These are phyloP conservation scores for Rubia peregrina DNA, from an alignment of 305 asterid species.

Conservation along the genomic window DNA sequence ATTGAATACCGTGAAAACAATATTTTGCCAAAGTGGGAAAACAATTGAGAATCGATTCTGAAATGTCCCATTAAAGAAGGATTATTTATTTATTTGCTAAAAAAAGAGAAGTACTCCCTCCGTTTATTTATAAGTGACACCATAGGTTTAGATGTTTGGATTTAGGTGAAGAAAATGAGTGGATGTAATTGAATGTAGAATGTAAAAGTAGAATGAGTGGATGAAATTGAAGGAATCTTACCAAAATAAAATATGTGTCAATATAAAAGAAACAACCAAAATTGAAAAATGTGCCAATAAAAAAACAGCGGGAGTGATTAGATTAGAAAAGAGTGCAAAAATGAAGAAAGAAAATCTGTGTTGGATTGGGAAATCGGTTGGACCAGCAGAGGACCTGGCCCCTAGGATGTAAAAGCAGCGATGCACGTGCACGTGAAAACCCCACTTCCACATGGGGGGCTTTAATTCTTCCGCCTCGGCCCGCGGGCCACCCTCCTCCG, in stretches of 20 bases:
- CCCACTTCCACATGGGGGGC: slow-evolving; percentile 52
- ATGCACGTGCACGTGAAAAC: slow-evolving; percentile 78
- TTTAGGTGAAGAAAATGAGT: too few species aligned
- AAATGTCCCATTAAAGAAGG: background rate
- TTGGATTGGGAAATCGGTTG: slow-evolving; percentile 22
- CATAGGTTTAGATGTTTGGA: too few species aligned
- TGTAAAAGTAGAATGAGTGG: too few species aligned
- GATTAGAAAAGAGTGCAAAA: background rate
- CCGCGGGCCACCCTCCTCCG: slow-evolving; percentile 9
- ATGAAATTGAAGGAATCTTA: too few species aligned
- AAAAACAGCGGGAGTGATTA: background rate
- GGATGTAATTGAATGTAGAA: too few species aligned
- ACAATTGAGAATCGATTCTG: background rate
- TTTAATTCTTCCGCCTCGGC: slow-evolving; percentile 30
- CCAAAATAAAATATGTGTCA: too few species aligned
- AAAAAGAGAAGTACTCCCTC: too few species aligned
- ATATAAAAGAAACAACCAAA: too few species aligned
- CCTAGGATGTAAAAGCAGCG: slow-evolving; percentile 26
- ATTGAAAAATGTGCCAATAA: too few species aligned
- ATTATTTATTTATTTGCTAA: background rate
- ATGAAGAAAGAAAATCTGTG: slow-evolving; percentile 14
- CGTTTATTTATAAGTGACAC: too few species aligned
- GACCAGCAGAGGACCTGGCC: slow-evolving; percentile 23
- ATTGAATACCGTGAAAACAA: too few species aligned
- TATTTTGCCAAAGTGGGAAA: too few species aligned